Evolutionary conservation across 75 land plant species (phyloP), one percentile per base, ranked within the genome.

Genomic region (Selaginella tamariscina): DNA sequence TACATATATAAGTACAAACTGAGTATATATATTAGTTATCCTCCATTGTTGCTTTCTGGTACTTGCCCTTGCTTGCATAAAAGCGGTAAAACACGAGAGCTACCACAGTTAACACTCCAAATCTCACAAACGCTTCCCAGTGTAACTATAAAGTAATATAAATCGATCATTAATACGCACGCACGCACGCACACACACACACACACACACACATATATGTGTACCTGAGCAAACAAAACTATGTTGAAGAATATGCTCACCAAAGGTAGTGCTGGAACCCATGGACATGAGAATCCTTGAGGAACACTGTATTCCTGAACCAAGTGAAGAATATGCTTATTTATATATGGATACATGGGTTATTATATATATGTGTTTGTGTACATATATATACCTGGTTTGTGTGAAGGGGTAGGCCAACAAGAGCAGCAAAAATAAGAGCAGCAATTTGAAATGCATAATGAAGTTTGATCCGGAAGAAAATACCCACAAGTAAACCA

Each of bases 151-250:
- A 72, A 72, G 32, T 11, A 32, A 56, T 54, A 56, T 39, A 2
- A 2, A 15, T 39, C n/a, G n/a, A n/a, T n/a, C n/a, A n/a, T n/a
- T n/a, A n/a, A n/a, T n/a, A n/a, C n/a, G n/a, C n/a, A n/a, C n/a
- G n/a, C n/a, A n/a, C n/a, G n/a, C n/a, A n/a, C n/a, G n/a, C n/a
- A n/a, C n/a, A n/a, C n/a, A n/a, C n/a, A n/a, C n/a, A n/a, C n/a
- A n/a, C n/a, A n/a, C n/a, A n/a, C n/a, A n/a, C n/a, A n/a, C n/a
- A n/a, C n/a, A n/a, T n/a, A n/a, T n/a, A n/a, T 26, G 29, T 18
- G 1, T 30, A 95, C 96, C 99, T 95, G 91, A 56, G 96, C 96
- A 79, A 95, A 90, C 32, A 95, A 74, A 72, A 90, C 87, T 31
- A 90, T 82, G 74, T 95, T 90, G 76, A 95, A 74, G 66, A 79